Percentiles rank a stretch among this genome's conserved stretches.
Conservation (phyloP, 2,329 filamentous ascomycete genomes). For the Curvularia eragrostidis region DNA sequence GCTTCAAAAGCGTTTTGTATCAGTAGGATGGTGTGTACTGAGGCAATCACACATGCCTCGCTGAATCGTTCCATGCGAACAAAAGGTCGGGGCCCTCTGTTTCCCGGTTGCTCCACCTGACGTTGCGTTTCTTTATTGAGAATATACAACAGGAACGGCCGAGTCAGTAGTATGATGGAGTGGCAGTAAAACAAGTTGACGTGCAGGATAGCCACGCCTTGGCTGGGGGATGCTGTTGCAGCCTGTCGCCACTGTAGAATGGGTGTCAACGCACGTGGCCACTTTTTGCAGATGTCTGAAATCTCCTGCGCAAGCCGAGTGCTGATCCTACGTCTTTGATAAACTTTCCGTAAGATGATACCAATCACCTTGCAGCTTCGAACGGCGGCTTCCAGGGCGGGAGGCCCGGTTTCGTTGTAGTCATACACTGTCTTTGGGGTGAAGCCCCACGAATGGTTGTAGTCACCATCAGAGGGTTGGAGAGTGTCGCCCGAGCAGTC, state of each 20-base stretch:
- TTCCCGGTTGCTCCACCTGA: constrained; percentile 37
- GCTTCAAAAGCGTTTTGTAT: constrained; percentile 52
- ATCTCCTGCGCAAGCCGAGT: constrained; percentile 65
- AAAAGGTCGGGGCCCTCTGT: constrained; percentile 37
- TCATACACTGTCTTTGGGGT: constrained; percentile 21
- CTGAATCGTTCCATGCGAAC: constrained; percentile 58
- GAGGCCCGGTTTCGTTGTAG: constrained; percentile 46
- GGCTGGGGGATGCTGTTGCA: constrained; percentile 53
- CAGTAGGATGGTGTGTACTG: constrained; percentile 51
- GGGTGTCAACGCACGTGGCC: constrained; percentile 58
- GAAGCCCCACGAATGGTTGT: constrained; percentile 27
- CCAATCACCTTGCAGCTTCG: constrained; percentile 66
- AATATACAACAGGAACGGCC: constrained; percentile 69
- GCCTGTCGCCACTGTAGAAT: constrained; percentile 61
- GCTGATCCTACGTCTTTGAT: constrained; percentile 66
- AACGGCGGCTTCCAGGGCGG: constrained; percentile 63
- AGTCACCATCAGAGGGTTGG: constrained; percentile 36
- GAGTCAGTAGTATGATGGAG: constrained; percentile 67
- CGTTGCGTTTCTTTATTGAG: constrained; percentile 56
- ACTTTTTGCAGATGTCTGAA: constrained; percentile 60
- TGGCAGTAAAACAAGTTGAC: constrained; percentile 68
- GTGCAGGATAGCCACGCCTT: constrained; percentile 67
- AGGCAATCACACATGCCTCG: constrained; percentile 53
- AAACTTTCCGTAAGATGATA: constrained; percentile 64
- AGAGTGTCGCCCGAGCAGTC: constrained; percentile 64